Evolutionary conservation across 2,329 filamentous ascomycete genomes (phyloP).

Genomic region (Fusarium torulosum): DNA sequence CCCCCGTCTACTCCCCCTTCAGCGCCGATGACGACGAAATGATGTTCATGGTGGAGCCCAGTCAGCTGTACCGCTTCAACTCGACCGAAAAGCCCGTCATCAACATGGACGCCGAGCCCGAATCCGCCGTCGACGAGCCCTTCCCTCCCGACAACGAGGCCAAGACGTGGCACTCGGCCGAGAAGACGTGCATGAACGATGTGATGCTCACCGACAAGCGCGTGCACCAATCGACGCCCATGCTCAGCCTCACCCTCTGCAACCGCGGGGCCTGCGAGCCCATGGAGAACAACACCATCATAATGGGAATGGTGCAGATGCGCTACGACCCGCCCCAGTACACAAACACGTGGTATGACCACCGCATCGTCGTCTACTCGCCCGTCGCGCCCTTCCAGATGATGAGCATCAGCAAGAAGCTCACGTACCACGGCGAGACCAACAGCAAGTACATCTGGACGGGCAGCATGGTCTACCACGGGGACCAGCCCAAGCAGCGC

Average conservation of each 20-base stretch:
- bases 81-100: conserved; percentile 22
- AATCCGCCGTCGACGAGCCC: conserved; percentile 40
- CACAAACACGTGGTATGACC: conserved; percentile 43
- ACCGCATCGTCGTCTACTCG: conserved; percentile 42
- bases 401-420: conserved; percentile 44
- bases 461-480: conserved; percentile 43
- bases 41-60: conserved; percentile 44
- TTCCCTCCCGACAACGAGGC: conserved; percentile 33
- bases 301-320: conserved; percentile 44
- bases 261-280: conserved; percentile 38
- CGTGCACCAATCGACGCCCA: conserved; percentile 44
- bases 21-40: conserved; percentile 39
- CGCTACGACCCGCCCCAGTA: conserved; percentile 41
- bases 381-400: conserved; percentile 35
- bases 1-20: conserved; percentile 36
- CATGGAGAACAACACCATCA: conserved; percentile 36
- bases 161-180: conserved; percentile 40
- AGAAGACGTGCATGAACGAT: conserved; percentile 39
- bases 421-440: conserved; percentile 42
- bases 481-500: conserved; percentile 20
- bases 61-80: conserved; percentile 36
- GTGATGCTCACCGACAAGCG: conserved; percentile 42
- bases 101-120: conserved; percentile 25
- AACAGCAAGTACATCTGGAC: conserved; percentile 44
- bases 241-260: conserved; percentile 43